A percentile compares a stretch with the other conserved stretches of the same genome.
Conservation (phyloP, 1,284 basidiomycete species). For the Fomitiporia mediterranea region DNA sequence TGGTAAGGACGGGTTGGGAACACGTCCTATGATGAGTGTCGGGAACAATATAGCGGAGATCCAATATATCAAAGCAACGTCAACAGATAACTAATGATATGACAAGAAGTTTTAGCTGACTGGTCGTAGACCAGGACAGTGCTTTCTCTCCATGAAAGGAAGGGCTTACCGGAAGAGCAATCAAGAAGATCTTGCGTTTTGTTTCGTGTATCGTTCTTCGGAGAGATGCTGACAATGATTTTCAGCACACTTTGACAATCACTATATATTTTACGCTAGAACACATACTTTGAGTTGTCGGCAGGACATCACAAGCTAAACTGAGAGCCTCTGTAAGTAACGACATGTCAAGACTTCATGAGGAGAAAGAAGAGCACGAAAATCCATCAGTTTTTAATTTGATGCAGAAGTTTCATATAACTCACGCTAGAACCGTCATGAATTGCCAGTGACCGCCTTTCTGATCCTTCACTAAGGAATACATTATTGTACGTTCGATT, state of each 20-base stretch:
- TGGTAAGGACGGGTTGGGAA: conserved; percentile 32
- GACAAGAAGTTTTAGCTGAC: no score
- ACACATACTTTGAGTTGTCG: conserved; percentile 28
- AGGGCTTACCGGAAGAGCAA: conserved; percentile 50
- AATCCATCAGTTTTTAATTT: no score
- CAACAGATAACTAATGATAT: conserved; percentile 52
- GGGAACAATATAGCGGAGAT: conserved; percentile 50
- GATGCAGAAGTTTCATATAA: conserved; percentile 15
- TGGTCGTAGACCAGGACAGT: no score
- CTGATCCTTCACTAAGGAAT: conserved; percentile 39
- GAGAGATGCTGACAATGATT: no score
- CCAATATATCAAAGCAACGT: conserved; percentile 75
- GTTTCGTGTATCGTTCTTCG: conserved; percentile 19
- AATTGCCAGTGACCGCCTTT: conserved; percentile 67
- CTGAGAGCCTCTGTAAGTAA: conserved; percentile 48
- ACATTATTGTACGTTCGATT: conserved; percentile 34
- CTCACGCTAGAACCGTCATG: conserved; percentile 73
- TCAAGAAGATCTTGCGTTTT: conserved; percentile 55
- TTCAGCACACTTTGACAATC: no score
- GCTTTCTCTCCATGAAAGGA: no score
- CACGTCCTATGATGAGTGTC: conserved; percentile 43
- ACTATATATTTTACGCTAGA: no score
- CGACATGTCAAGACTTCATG: conserved; percentile 42
- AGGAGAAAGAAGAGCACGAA: no score
- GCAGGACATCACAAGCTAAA: conserved; percentile 45